Conservation (phyloP, 2,329 filamentous ascomycete species). For the Passalora sequoiae region DNA sequence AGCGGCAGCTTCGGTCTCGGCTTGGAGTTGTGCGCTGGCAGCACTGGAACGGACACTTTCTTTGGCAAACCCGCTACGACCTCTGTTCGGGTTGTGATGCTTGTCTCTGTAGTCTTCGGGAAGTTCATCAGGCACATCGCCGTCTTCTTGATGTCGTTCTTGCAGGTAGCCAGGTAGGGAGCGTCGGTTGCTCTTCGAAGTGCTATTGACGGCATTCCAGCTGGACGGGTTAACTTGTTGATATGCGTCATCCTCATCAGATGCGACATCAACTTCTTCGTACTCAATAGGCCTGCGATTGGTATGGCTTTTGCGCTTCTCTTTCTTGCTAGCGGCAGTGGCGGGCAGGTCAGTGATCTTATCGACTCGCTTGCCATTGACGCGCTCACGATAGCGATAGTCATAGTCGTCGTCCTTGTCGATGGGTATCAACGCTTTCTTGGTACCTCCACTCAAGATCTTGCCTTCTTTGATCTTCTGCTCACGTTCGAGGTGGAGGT, state of each 20-base stretch:
- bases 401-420: constrained; percentile 33
- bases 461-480: constrained; percentile 30
- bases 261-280: constrained; percentile 45
- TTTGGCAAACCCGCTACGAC: constrained; percentile 3
- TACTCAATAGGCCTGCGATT: constrained; percentile 31
- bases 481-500: constrained; percentile 38
- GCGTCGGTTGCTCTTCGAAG: constrained; percentile 13
- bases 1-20: constrained; percentile 12
- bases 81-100: constrained; percentile 21
- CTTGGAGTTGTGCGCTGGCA: constrained; percentile 12
- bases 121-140: constrained; percentile 41
- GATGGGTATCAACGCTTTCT: constrained; percentile 31
- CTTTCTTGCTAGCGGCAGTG: constrained; percentile 18
- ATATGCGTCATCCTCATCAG: constrained; percentile 39
- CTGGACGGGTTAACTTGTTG: constrained; percentile 13
- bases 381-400: constrained; percentile 31
- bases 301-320: constrained; percentile 14
- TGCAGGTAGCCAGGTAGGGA: constrained; percentile 38
- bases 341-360: constrained; percentile 12
- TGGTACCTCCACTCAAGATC: constrained; percentile 28
- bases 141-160: constrained; percentile 37
- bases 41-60: constrained; percentile 8
- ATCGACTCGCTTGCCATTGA: constrained; percentile 25
- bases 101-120: constrained; percentile 40
- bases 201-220: constrained; percentile 17